Base-by-base conservation (phyloP, 805 yeast species). In the Hanseniaspora meyeri region DNA sequence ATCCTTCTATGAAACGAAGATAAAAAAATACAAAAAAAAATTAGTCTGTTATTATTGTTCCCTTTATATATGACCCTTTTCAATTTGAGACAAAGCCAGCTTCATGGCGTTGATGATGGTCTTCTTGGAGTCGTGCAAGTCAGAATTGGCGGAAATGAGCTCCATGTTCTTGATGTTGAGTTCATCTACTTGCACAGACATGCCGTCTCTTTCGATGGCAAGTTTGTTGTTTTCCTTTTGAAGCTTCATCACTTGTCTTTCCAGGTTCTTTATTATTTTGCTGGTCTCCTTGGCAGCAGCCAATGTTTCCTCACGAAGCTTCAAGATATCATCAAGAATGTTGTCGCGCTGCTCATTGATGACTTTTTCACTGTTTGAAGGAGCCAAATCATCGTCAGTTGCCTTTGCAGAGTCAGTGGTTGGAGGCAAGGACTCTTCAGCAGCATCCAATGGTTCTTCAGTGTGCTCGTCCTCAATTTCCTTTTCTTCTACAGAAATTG, bases 11-110 rank as follows among this genome's bases (percentile, higher is more conserved):
- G 14, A 36, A 36, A 36, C 10, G 7, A 32, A 32, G 32, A 31
- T 31, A 34, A 36, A 12, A 36, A 16, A 12, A 9, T 5, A 3
- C 12, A n/a, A 7, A 6, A 36, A 14, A 3, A 24, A 11, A 42
- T 12, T 24, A 14, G 12, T 42, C 24, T 14, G 9, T 8, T 24
- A 42, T 12, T 24, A 42, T 24, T 20, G 11, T 5, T 20, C 14
- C 20, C 10, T 19, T 40, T 42, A 42, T 42, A 42, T 42, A 51
- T 53, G 57, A 8, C 46, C 20, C 40, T 53, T 38, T 39, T 53
- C 57, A 31, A 53, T 45, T 32, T 53, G 57, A 11, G 51, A n/a
- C 16, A 53, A n/a, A 14, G 57, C 57, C 7, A 53, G 34, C 31
- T 46, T 53, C 38, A 53, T 29, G 31, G 57, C 57, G 8, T 32